These are phyloP conservation scores for Exophiala alcalophila DNA, from an alignment of 2,329 filamentous ascomycete genomes.

Conservation along the genomic window DNA sequence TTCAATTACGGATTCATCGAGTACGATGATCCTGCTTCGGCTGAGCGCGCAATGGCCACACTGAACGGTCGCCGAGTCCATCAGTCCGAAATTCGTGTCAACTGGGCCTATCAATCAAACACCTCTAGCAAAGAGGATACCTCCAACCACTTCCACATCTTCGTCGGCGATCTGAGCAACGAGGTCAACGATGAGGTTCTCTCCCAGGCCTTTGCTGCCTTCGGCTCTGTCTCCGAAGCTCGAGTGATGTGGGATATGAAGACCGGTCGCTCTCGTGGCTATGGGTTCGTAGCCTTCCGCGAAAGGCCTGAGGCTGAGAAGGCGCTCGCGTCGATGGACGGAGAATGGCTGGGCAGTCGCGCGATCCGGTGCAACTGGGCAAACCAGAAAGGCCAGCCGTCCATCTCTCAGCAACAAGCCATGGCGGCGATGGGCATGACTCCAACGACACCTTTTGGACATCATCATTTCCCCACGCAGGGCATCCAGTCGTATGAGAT, in stretches of 20 bases:
- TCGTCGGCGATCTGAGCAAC: conserved; percentile 95
- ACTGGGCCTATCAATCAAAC: conserved; percentile 99
- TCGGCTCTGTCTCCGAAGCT: conserved; percentile 92
- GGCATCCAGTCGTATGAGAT: conserved; percentile 97
- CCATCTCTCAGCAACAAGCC: conserved; percentile 94
- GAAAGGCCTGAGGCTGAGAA: conserved; percentile 93
- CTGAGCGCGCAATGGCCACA: conserved; percentile 95
- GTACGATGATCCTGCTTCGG: conserved; percentile 94
- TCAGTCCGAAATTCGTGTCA: conserved; percentile 96
- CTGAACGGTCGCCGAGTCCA: conserved; percentile 94
- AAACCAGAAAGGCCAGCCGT: conserved; percentile 99
- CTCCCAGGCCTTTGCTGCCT: conserved; percentile 89
- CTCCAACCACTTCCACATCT: conserved; percentile 97
- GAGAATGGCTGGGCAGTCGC: conserved; percentile 96
- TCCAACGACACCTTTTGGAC: conserved; percentile 90
- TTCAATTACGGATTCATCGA: conserved; percentile 99
- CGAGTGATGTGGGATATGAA: conserved; percentile 99
- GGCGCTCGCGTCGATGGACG: conserved; percentile 95
- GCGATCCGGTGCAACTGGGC: conserved; percentile 99
- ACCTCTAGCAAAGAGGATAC: conserved; percentile 93
- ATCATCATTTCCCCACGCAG: conserved; percentile 96
- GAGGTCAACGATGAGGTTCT: conserved; percentile 98
- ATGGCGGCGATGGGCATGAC: conserved; percentile 99
- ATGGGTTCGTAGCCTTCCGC: conserved; percentile 96
- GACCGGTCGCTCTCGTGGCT: conserved; percentile 93